Base-by-base conservation (phyloP, 345 rosid species). In the Populus ilicifolia region DNA sequence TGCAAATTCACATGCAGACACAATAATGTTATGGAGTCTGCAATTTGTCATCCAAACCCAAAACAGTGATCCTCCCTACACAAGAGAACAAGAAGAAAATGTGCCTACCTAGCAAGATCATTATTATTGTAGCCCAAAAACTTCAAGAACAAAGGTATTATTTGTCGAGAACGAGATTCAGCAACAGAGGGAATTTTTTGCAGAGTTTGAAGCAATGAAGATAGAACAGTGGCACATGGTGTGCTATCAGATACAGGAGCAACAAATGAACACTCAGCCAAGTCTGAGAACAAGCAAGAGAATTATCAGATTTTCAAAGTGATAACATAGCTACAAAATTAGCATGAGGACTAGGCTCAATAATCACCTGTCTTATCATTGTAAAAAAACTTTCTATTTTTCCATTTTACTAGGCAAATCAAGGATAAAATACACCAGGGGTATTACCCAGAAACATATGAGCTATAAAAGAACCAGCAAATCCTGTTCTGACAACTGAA, bases 101-200 rank as follows among this genome's bases (percentile, higher is more conserved):
- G 14, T 52, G 39, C 56, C 78, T 83, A 94, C 98, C 98, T 89
- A 70, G 72, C 70, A 78, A 83, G 76, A 77, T 88, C 78, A 73
- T 87, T 83, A 38, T 29, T 65, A 70, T 84, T 77, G 80, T 93
- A 96, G 72, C 98, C 99, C 87, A 96, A 79, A 86, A 92, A 96
- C 74, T 84, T 84, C 80, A 96, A 79, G 81, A 96, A 90, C 75
- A 92, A 76, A 72, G 97, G 89, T 54, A 91, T 79, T 77, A 96
- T 73, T 75, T 88, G 92, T 59, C 91, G 88, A 74, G 96, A 93
- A 62, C 76, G 90, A 70, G 96, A 84, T 82, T 96, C 94, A 63
- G 83, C 87, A 80, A 89, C 78, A 81, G 79, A 80, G 62, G 92
- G 83, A 80, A 88, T 80, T 73, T 92, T 92, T 84, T 93, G 97